phyloP scores from a whole-genome alignment of 495 filamentous ascomycete genomes.

The Aspergillus carlsbadensis region DNA sequence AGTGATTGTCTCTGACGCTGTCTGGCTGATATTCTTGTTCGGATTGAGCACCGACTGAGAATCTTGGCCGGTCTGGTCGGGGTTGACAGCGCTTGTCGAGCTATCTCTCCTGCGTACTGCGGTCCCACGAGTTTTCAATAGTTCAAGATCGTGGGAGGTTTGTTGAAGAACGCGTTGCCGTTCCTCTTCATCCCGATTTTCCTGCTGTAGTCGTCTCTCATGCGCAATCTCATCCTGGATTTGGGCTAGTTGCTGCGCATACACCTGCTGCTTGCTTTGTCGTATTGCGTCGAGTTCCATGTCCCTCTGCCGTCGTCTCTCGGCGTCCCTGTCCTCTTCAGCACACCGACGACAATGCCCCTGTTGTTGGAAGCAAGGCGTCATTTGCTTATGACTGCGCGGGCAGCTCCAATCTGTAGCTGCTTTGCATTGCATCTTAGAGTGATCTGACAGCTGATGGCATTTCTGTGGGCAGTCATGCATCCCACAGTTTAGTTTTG shows the following conservation, averaged over 20 bases:
- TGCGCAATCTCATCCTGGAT: slow-evolving; percentile 58
- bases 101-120: neutral
- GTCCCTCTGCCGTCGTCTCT: slow-evolving; percentile 46
- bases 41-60: neutral
- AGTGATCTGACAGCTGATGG: slow-evolving; percentile 67
- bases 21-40: neutral
- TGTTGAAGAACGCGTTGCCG: slow-evolving; percentile 48
- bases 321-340: slow-evolving; percentile 46
- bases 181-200: slow-evolving; percentile 43
- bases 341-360: slow-evolving; percentile 29
- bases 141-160: slow-evolving; percentile 35
- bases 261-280: slow-evolving; percentile 47
- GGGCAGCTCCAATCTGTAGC: slow-evolving; percentile 49
- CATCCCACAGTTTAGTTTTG: slow-evolving; percentile 56
- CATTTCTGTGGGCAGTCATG: slow-evolving; percentile 64
- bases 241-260: slow-evolving; percentile 50
- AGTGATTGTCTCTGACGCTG: neutral
- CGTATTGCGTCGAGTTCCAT: slow-evolving; percentile 53
- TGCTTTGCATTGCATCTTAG: slow-evolving; percentile 55
- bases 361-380: slow-evolving; percentile 34
- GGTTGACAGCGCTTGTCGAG: neutral
- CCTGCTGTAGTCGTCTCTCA: slow-evolving; percentile 46
- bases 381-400: slow-evolving; percentile 47
- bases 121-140: slow-evolving; percentile 3
- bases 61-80: neutral